Evolutionary conservation across 768 basidiomycete species (phyloP).

Genomic region (Tylopilus rubrobrunneus): DNA sequence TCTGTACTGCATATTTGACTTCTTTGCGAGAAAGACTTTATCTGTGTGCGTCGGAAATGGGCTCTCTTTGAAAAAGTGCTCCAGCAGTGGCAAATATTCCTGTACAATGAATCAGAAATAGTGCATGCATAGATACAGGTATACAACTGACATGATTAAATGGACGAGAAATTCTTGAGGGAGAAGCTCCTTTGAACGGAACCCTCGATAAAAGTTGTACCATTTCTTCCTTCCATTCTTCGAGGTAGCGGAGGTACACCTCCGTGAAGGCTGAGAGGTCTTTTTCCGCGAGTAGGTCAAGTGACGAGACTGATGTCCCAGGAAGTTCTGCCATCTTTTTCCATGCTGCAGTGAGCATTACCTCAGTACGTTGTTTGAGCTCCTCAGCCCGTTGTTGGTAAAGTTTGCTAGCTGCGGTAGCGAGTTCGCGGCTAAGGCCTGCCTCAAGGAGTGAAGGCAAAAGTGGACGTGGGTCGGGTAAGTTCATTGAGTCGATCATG

Average conservation of each 20-base stretch:
- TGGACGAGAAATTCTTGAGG: background rate
- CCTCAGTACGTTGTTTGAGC: background rate
- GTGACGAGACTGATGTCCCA: background rate
- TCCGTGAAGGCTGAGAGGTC: background rate
- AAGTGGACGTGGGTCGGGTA: background rate
- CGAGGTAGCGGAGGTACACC: background rate
- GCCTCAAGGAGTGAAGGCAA: background rate
- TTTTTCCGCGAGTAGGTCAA: background rate
- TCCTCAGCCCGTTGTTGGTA: background rate
- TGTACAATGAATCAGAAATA: background rate
- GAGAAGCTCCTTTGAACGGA: background rate
- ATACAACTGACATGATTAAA: background rate
- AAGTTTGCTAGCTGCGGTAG: background rate
- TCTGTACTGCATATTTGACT: background rate
- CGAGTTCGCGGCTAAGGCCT: background rate
- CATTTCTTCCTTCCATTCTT: background rate
- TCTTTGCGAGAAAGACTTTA: background rate
- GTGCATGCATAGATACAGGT: background rate
- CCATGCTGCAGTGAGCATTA: background rate
- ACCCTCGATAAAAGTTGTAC: background rate
- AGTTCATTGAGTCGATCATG: background rate
- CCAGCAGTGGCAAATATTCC: background rate
- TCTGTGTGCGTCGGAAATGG: background rate
- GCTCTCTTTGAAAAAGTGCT: background rate
- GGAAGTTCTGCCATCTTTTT: background rate